Evolutionary conservation across 1,139 yeast species (phyloP), one percentile per base, ranked within the genome.

Genomic region (Diutina pseudorugosa): DNA sequence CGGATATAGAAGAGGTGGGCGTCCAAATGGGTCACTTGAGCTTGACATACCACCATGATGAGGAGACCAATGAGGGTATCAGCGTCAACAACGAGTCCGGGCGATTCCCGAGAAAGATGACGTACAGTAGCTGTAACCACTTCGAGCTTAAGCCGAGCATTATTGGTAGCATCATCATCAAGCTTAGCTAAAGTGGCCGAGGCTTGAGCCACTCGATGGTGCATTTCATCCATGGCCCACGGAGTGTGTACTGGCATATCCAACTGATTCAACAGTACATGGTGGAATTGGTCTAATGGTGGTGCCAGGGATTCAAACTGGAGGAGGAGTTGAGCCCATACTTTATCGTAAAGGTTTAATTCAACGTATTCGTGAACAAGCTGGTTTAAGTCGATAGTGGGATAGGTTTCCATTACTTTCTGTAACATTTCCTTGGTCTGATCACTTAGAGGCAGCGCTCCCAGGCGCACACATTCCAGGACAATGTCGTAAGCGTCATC

Each of bases 1-100:
- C 80, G 80, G 51, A 89, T 73, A 61, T 87, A 88, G 52, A 70
- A 74, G 8, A 90, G 61, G 58, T 86, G 93, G 1, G 81, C 77
- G 58, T 80, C 84, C 20, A 88, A 62, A 59, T 82, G 68, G 8
- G 72, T 73, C 2, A 85, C 74, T 51, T 75, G 75, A 0, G 95
- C 75, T 53, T 86, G 81, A 9, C 83, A 75, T 0, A 90, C 75
- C 1, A 88, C 90, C 68, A 89, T 71, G 5, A 89, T 76, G 55
- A 91, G 68, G 51, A 90, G 68, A 1, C 91, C 84, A 5, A 91
- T 77, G 42, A 91, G 69, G 0, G 87, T 81, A 62, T 91, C 98
- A 0, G 98, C 98, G 64, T 85, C 93, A 12, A 89, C 72, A 1
- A 71, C 61, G 18, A 69, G 56, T 9, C 60, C 60, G 40, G 51